A percentile compares a stretch with the other conserved stretches of the same genome.
Conservation (phyloP, 1,284 basidiomycete species). For the Austroboletus niveus region DNA sequence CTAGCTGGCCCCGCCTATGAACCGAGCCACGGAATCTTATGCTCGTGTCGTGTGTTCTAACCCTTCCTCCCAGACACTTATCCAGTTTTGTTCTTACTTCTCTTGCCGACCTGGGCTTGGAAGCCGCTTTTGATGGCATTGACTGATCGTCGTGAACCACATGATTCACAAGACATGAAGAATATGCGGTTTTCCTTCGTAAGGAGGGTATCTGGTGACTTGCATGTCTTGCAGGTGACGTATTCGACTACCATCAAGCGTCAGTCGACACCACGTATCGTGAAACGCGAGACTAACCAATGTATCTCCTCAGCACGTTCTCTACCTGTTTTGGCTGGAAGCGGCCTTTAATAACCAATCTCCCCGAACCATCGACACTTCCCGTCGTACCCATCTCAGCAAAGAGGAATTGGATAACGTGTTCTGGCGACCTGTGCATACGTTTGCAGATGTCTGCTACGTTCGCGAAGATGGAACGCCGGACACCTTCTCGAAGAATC, state of each 20-base stretch:
- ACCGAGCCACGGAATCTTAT: conserved; percentile 2
- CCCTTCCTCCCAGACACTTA: conserved; percentile 4
- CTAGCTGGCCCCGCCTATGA: background rate
- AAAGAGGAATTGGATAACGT: conserved; percentile 97
- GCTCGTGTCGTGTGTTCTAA: background rate
- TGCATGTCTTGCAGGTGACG: conserved; percentile 99
- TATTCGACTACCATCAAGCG: conserved; percentile 76
- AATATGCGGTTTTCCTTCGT: conserved; percentile 99
- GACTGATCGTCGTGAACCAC: conserved; percentile 90
- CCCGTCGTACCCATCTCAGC: conserved; percentile 98
- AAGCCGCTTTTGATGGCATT: conserved; percentile 98
- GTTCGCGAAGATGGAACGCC: conserved; percentile 97
- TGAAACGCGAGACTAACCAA: conserved; percentile 56
- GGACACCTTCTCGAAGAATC: conserved; percentile 92
- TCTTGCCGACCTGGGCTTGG: conserved; percentile 93
- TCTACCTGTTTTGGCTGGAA: conserved; percentile 99
- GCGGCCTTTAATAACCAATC: conserved; percentile 95
- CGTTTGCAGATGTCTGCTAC: conserved; percentile 97
- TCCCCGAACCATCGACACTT: conserved; percentile 89
- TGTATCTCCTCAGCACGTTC: conserved; percentile 95
- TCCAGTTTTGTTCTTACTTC: conserved; percentile 57
- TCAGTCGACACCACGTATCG: background rate
- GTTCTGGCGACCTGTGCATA: conserved; percentile 99
- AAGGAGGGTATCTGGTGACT: conserved; percentile 94
- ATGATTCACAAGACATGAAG: conserved; percentile 97